Percentiles rank a stretch among this genome's conserved stretches.
Evolutionary conservation across 192 early-diverging fungal species (phyloP).

Genomic region (Backusella tuberculispora): DNA sequence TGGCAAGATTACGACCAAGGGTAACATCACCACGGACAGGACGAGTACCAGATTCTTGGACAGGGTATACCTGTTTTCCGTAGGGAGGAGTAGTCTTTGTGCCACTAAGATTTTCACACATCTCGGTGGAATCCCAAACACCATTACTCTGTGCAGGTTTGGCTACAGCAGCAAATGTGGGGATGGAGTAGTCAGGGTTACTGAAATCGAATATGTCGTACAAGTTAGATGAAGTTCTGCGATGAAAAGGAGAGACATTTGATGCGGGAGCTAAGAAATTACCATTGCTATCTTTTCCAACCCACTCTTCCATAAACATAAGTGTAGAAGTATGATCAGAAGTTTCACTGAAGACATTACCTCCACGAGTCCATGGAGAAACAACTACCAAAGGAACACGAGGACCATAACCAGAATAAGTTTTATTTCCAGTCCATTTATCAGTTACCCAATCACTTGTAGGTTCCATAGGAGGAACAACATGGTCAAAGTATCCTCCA

Average conservation of each 20-base stretch:
- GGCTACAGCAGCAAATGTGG: slow-evolving; percentile 13
- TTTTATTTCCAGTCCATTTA: slow-evolving; percentile 9
- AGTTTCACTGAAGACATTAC: slow-evolving; percentile 25
- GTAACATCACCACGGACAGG: slow-evolving; percentile 26
- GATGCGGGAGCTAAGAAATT: slow-evolving; percentile 14
- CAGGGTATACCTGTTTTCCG: slow-evolving; percentile 26
- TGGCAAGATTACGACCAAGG: slow-evolving; percentile 18
- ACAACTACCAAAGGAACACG: slow-evolving; percentile 28
- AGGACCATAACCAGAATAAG: slow-evolving; percentile 10
- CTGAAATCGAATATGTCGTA: slow-evolving; percentile 32
- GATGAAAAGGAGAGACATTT: slow-evolving; percentile 20
- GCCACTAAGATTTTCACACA: slow-evolving; percentile 17
- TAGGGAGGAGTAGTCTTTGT: slow-evolving; percentile 21
- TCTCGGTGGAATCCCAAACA: slow-evolving; percentile 27
- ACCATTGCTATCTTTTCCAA: slow-evolving; percentile 22
- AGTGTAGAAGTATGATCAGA: slow-evolving; percentile 29
- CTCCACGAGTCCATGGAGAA: slow-evolving; percentile 30
- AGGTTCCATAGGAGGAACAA: slow-evolving; percentile 25
- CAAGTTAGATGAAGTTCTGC: slow-evolving; percentile 14
- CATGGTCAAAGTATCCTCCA: slow-evolving; percentile 35
- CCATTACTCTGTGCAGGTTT: slow-evolving; percentile 15
- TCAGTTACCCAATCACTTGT: slow-evolving; percentile 21
- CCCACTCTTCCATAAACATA: slow-evolving; percentile 31
- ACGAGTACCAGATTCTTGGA: slow-evolving; percentile 14
- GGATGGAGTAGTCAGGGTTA: slow-evolving; percentile 31